Conservation (phyloP, 768 basidiomycete genomes). For the Phanerochaete carnosa region DNA sequence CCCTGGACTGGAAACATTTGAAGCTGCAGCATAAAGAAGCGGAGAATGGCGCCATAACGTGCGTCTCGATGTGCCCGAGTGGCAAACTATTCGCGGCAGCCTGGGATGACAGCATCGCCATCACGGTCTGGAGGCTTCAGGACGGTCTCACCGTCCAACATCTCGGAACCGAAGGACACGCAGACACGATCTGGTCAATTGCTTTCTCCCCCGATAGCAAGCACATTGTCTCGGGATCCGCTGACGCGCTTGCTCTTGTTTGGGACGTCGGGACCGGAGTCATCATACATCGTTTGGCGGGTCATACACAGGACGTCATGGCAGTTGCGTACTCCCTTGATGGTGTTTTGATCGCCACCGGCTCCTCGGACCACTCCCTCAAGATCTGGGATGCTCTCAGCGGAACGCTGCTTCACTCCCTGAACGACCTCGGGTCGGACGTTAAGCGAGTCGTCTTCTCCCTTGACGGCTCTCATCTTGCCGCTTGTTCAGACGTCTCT, state of each 20-base stretch:
- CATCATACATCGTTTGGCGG: neutral
- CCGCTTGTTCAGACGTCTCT: constrained; percentile 6
- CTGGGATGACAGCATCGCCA: constrained; percentile 22
- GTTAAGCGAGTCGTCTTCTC: constrained; percentile 17
- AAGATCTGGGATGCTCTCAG: constrained; percentile 22
- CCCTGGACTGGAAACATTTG: constrained; percentile 7
- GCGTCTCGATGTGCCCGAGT: constrained; percentile 20
- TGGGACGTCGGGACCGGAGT: constrained; percentile 18
- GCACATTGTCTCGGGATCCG: constrained; percentile 20
- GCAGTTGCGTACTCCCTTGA: constrained; percentile 25
- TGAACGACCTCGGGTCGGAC: neutral
- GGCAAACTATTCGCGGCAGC: constrained; percentile 24
- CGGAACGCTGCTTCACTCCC: neutral
- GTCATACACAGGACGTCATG: constrained; percentile 9
- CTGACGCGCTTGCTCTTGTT: constrained; percentile 15
- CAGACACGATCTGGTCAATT: constrained; percentile 14
- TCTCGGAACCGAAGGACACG: constrained; percentile 8
- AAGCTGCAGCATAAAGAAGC: neutral
- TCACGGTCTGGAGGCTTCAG: constrained; percentile 25
- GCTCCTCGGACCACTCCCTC: constrained; percentile 17
- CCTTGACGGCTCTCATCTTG: constrained; percentile 16
- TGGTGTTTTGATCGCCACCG: constrained; percentile 17
- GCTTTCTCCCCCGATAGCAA: constrained; percentile 24
- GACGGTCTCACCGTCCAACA: constrained; percentile 5
- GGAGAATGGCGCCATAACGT: constrained; percentile 2